These are phyloP conservation scores for Tetrahymena thermophila DNA, from an alignment of 73 alveolate species.

Conservation along the genomic window DNA sequence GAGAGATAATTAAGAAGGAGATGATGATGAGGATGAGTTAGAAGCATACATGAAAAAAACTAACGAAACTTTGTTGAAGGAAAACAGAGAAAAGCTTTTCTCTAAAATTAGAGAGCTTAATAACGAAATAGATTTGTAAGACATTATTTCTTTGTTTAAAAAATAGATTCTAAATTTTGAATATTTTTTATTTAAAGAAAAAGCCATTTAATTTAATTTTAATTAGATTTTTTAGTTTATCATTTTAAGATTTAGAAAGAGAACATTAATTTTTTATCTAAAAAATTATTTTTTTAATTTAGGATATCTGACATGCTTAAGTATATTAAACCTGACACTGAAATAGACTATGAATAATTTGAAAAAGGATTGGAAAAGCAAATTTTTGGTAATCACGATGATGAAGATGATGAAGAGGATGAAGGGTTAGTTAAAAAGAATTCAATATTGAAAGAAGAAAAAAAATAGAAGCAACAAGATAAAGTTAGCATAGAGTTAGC, in stretches of 20 bases:
- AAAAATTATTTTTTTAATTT: not conserved
- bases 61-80: not conserved
- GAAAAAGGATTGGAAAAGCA: not conserved
- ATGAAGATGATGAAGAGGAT: not conserved
- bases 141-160: not conserved
- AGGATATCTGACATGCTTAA: not conserved
- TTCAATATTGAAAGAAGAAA: not conserved
- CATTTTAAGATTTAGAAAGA: not conserved
- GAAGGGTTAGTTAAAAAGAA: not conserved
- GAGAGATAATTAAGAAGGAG: not conserved
- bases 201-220: too few relatives aligned
- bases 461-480: not conserved
- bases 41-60: not conserved
- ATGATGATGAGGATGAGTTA: not conserved
- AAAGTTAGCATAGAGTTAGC: not conserved
- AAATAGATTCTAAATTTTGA: too few relatives aligned
- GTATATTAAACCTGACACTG: not conserved
- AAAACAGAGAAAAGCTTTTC: not conserved
- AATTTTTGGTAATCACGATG: not conserved
- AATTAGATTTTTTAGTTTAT: not conserved
- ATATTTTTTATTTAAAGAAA: too few relatives aligned
- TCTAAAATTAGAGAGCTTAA: not conserved
- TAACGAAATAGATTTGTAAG: not conserved
- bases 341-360: not conserved
- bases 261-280: not conserved